Evolutionary conservation across 805 yeast species (phyloP).

Genomic region (Danielozyma ontarioensis): DNA sequence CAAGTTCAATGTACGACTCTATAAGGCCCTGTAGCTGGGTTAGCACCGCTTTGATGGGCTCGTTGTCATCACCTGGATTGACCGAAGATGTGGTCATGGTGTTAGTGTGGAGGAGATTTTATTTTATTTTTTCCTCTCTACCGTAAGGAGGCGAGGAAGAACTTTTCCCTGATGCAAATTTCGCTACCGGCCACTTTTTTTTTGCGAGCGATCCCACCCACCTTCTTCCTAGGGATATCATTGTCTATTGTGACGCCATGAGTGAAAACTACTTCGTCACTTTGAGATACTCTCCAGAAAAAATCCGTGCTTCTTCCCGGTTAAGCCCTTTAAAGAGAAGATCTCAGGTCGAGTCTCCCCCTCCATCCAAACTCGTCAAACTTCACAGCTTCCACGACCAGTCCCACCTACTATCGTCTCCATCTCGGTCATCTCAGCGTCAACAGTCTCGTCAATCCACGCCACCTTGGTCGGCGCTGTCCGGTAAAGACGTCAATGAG

Average conservation of each 20-base stretch:
- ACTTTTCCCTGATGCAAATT: too few species aligned
- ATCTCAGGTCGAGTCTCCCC: too few species aligned
- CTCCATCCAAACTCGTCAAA: not conserved
- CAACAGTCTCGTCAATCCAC: not conserved
- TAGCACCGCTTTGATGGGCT: slow-evolving; percentile 18
- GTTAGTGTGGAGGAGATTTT: too few species aligned
- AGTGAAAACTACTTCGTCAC: not conserved
- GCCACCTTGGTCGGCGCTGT: too few species aligned
- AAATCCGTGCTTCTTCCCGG: too few species aligned
- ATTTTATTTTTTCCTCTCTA: too few species aligned
- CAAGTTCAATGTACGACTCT: slow-evolving; percentile 86
- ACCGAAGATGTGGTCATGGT: slow-evolving; percentile 20
- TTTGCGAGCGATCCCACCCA: not conserved
- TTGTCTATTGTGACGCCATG: not conserved
- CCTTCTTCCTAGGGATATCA: not conserved
- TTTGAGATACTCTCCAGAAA: not conserved
- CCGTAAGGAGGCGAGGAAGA: too few species aligned
- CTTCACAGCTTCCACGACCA: not conserved
- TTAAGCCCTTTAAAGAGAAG: too few species aligned
- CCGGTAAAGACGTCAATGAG: too few species aligned
- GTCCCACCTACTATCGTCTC: not conserved
- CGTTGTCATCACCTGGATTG: slow-evolving; percentile 12
- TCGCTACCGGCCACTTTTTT: not conserved
- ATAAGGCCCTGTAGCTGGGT: slow-evolving; percentile 20
- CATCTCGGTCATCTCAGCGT: not conserved